Base-by-base conservation (phyloP, 1,284 basidiomycete genomes). In the Tilletia walkeri region DNA sequence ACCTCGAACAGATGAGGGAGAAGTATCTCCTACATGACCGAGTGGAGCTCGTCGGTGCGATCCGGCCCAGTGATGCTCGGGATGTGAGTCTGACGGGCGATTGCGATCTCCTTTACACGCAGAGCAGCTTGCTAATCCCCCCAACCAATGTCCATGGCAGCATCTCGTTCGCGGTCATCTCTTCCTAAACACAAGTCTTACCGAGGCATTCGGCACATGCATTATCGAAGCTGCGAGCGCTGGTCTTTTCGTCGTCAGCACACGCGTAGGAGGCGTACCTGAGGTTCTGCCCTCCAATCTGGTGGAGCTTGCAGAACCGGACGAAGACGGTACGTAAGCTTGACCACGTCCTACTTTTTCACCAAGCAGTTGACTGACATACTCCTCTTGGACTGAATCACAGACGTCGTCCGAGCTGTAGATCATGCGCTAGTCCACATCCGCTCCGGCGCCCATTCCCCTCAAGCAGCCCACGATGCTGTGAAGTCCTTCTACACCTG, bases 201-300 rank as follows among this genome's bases (percentile, higher is more conserved):
- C 95, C 0, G 95, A 99, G 84, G 89, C 96, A 0, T 99, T 99
- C 79, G 95, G 96, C 0, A 99, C 95, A 74, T 91, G 92, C 7
- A 94, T 96, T 75, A 88, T 99, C 65, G 96, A 99, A 86, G 96
- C 96, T 0, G 96, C 96, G 0, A 95, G 92, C 76, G 89, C 93
- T 0, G 96, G 96, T 0, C 86, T 99, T 9, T 95, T 96, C 80
- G 92, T 98, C 49, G 96, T 99, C 47, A 91, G 91, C 18, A 99
- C 95, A 0, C 88, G 90, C 45, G 95, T 99, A 0, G 95, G 96
- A 0, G 95, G 96, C 1, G 91, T 98, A 0, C 94, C 96, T 0
- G 96, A 99, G 84, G 91, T 98, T 69, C 86, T 99, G 20, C 96
- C 96, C 0, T 86, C 90, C 65, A 91, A 94, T 75, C 92, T 98